Evolutionary conservation across 2,329 filamentous ascomycete genomes (phyloP), one percentile per base, ranked within the genome.

Genomic region (Orbilia blumenaviensis): DNA sequence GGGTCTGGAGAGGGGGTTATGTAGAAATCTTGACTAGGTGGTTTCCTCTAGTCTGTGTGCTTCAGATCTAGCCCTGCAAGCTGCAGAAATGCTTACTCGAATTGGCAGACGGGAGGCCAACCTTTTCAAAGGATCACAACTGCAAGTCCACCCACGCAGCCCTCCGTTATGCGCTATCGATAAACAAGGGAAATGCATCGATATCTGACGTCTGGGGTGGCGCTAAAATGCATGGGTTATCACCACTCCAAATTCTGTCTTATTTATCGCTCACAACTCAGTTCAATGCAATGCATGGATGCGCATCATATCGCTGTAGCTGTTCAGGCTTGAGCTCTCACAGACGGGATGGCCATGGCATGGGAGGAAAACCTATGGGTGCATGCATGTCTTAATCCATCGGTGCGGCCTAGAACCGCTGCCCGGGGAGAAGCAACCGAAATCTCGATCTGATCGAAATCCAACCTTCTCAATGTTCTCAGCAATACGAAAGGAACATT

Each of bases 391-490:
- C 23, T 46, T 46, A 9, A 62, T 18, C 18, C 21, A 44, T 16
- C 36, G 14, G 27, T 12, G 12, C 6, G n/a, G 25, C 9, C n/a
- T 34, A 32, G 36, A 4, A 21, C 27, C 44, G 61, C 10, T 52
- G 29, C 27, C 61, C 9, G 42, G 29, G n/a, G 12, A 16, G 18
- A 56, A 36, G 14, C 9, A 56, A 38, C 52, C 52, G 50, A 63
- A 67, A 67, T 67, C 63, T 75, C 69, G 69, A 75, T 75, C 69
- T 38, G 69, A 75, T 67, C 69, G 69, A 56, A 44, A 44, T 46
- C 42, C 21, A 25, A 23, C 60, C 41, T n/a, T n/a, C 42, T 23
- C 38, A 54, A 10, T 41, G 29, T 50, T 48, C 21, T 34, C 16
- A 18, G 38, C 48, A 58, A 36, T 72, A 27, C 18, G 10, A 32